phyloP scores from a whole-genome alignment of 148 eudicot genomes.

The Cornus kousa region DNA sequence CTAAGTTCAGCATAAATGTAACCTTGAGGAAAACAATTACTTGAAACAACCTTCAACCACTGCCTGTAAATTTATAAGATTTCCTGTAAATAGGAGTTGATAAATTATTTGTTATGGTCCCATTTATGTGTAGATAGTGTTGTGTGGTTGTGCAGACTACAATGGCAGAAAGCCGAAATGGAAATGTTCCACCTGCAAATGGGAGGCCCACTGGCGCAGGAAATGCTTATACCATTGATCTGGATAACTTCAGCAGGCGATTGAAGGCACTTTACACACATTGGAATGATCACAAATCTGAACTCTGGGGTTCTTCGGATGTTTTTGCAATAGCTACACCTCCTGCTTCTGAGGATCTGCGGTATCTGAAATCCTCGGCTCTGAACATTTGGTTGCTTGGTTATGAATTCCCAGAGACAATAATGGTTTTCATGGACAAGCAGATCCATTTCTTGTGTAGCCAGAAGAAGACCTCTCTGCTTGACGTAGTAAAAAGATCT shows the following conservation, averaged over 20 bases:
- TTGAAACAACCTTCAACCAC: too few relatives aligned
- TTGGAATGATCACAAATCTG: constrained; percentile 34
- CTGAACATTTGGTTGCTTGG: constrained; percentile 55
- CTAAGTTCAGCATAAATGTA: too few relatives aligned
- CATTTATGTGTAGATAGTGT: too few relatives aligned
- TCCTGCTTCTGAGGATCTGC: constrained; percentile 48
- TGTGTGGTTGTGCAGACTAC: constrained; percentile 8
- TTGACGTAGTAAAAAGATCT: constrained; percentile 33
- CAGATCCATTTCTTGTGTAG: constrained; percentile 61
- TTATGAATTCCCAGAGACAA: constrained; percentile 57
- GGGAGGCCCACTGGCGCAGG: constrained; percentile 16
- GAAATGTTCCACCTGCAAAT: constrained; percentile 30
- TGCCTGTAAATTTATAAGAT: too few relatives aligned
- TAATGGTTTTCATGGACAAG: constrained; percentile 50
- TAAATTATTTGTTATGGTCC: not conserved
- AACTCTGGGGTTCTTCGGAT: constrained; percentile 42
- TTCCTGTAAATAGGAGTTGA: not conserved
- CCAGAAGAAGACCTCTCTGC: constrained; percentile 46
- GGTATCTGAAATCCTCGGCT: constrained; percentile 58
- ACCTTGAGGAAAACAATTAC: too few relatives aligned
- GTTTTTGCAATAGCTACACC: constrained; percentile 50
- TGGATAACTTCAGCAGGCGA: constrained; percentile 43
- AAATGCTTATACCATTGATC: constrained; percentile 34
- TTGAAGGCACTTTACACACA: constrained; percentile 38
- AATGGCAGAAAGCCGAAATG: constrained; percentile 39